Conservation (phyloP, 2,329 filamentous ascomycete genomes). For the Cytospora chrysosperma region DNA sequence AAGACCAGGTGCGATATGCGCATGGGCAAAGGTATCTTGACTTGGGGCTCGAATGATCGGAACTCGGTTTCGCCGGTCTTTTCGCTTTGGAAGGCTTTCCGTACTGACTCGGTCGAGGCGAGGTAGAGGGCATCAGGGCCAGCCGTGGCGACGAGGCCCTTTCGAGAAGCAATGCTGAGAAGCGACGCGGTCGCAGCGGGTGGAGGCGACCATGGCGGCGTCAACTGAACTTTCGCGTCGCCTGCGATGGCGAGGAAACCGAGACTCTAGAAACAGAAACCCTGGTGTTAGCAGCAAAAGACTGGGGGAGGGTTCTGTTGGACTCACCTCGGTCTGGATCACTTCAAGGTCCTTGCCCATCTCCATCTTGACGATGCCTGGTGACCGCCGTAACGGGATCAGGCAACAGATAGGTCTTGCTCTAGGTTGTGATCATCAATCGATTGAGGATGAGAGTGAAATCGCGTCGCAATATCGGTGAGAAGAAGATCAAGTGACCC, state of each 20-base stretch:
- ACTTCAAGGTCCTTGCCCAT: constrained; percentile 68
- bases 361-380: constrained; percentile 35
- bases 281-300: constrained; percentile 27
- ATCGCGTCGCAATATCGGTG: background rate
- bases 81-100: constrained; percentile 67
- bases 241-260: constrained; percentile 79
- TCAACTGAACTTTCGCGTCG: constrained; percentile 80
- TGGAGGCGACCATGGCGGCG: constrained; percentile 72
- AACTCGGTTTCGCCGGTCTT: constrained; percentile 63
- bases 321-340: constrained; percentile 77
- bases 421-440: constrained; percentile 19
- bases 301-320: constrained; percentile 2
- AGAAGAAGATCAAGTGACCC: background rate
- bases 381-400: constrained; percentile 21
- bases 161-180: constrained; percentile 75
- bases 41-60: constrained; percentile 69
- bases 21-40: constrained; percentile 69
- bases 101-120: constrained; percentile 72
- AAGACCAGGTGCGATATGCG: constrained; percentile 88
- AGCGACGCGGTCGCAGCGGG: constrained; percentile 79
- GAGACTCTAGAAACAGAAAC: constrained; percentile 52
- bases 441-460: background rate
- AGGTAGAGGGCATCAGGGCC: constrained; percentile 78
- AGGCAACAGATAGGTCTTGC: constrained; percentile 18
- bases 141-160: constrained; percentile 82